A percentile compares a stretch with the other conserved stretches of the same genome.
Evolutionary conservation across 805 yeast genomes (phyloP).

Genomic region (Cyberlindnera xylosilytica): DNA sequence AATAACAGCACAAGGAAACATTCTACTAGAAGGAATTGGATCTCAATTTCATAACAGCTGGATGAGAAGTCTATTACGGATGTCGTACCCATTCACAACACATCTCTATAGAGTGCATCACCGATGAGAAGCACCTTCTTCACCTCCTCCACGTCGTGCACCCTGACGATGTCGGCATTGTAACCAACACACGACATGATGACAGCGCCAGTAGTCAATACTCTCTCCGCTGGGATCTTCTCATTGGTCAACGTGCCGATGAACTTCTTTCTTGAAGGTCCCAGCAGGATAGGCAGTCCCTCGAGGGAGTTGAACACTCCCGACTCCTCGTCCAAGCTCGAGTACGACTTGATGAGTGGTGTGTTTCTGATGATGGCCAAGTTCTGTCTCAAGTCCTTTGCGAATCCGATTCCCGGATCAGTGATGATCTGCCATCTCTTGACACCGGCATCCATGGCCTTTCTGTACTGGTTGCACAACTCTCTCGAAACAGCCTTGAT

Average conservation of each 20-base stretch:
- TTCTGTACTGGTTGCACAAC: conserved; percentile 48
- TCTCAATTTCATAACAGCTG: no score
- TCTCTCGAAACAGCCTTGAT: conserved; percentile 64
- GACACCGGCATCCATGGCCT: conserved; percentile 62
- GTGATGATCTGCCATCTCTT: conserved; percentile 85
- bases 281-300: conserved; percentile 65
- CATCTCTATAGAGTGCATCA: conserved; percentile 63
- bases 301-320: conserved; percentile 20
- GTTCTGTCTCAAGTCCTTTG: conserved; percentile 76
- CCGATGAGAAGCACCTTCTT: conserved; percentile 55
- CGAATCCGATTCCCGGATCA: conserved; percentile 97
- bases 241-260: conserved; percentile 72
- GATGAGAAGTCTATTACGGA: no score
- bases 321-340: conserved; percentile 31
- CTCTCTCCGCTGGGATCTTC: conserved; percentile 55
- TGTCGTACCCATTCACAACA: conserved; percentile 9
- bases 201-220: conserved; percentile 72
- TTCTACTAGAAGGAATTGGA: no score
- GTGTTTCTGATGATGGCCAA: conserved; percentile 54
- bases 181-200: conserved; percentile 70
- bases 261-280: conserved; percentile 86
- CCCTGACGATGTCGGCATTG: conserved; percentile 79
- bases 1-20: no score
- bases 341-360: conserved; percentile 46
- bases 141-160: conserved; percentile 74